Conservation (phyloP, 257 asterid species). For the Ajuga chamaepitys region DNA sequence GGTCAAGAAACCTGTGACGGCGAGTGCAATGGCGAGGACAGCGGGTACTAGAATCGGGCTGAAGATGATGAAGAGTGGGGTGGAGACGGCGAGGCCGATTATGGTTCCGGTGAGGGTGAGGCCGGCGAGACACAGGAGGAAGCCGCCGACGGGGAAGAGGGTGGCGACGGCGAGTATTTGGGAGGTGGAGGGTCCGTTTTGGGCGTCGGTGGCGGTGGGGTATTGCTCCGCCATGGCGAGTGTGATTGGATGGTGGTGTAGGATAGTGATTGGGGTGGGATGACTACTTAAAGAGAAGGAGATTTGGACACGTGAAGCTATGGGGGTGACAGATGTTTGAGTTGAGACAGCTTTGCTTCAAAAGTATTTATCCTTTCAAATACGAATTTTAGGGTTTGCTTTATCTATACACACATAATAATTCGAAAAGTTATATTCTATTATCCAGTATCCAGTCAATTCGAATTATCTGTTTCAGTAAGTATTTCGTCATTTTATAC, state of each 20-base stretch:
- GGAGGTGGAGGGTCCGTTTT: slow-evolving; percentile 35
- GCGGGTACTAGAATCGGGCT: slow-evolving; percentile 78
- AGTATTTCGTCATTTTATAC: no score
- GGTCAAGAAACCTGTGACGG: slow-evolving; percentile 52
- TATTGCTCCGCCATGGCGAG: slow-evolving; percentile 25
- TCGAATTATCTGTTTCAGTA: no score
- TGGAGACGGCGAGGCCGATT: slow-evolving; percentile 33
- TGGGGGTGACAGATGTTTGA: slow-evolving; percentile 38
- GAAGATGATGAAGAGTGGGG: slow-evolving; percentile 53
- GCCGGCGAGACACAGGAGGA: slow-evolving; percentile 53
- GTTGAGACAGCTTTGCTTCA: slow-evolving; percentile 21
- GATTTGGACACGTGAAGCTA: slow-evolving; percentile 36
- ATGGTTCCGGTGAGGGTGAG: slow-evolving; percentile 46
- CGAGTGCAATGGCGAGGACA: slow-evolving; percentile 28
- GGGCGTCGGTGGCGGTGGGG: not conserved
- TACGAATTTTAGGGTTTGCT: no score
- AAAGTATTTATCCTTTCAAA: not conserved
- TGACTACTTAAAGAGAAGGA: slow-evolving; percentile 17
- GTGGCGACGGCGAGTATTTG: slow-evolving; percentile 48
- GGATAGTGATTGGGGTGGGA: not conserved
- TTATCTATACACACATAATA: no score
- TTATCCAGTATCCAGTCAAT: no score
- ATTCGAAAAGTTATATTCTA: no score
- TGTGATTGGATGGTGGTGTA: not conserved
- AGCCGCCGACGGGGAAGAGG: slow-evolving; percentile 58